Evolutionary conservation across 805 yeast species (phyloP).

Genomic region (Ogataea nitratoaversa): DNA sequence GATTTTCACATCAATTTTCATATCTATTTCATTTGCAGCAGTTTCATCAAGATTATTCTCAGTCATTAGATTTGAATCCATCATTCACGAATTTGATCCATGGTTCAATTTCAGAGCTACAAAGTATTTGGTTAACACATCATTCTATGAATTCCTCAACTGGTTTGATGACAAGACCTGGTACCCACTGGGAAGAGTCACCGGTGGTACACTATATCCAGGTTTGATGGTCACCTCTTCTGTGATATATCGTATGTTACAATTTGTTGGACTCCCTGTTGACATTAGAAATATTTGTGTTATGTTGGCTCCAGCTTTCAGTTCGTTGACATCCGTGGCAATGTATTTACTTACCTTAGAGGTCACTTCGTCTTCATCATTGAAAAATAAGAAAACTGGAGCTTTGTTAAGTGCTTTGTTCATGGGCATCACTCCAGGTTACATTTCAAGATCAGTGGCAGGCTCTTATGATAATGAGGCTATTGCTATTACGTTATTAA

Average conservation of each 20-base stretch:
- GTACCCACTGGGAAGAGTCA: conserved; percentile 98
- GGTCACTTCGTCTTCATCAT: conserved; percentile 62
- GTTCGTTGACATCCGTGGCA: conserved; percentile 86
- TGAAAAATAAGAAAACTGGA: conserved; percentile 47
- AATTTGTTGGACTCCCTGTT: conserved; percentile 69
- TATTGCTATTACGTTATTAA: conserved; percentile 89
- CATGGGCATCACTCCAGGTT: conserved; percentile 98
- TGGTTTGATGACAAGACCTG: conserved; percentile 99
- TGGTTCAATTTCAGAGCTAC: conserved; percentile 98
- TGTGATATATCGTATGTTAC: conserved; percentile 70
- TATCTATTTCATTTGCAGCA: conserved; percentile 85
- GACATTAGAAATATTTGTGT: conserved; percentile 97
- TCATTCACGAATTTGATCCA: conserved; percentile 96
- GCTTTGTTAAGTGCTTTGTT: conserved; percentile 91
- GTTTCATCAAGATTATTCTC: conserved; percentile 88
- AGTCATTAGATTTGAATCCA: conserved; percentile 93
- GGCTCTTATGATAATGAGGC: conserved; percentile 99
- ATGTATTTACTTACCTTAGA: conserved; percentile 86
- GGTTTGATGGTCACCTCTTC: conserved; percentile 99
- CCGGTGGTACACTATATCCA: conserved; percentile 98
- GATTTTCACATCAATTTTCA: conserved; percentile 62
- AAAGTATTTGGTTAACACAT: conserved; percentile 77
- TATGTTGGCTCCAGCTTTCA: conserved; percentile 91
- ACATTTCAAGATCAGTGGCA: conserved; percentile 96
- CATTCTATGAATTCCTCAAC: conserved; percentile 86